Evolutionary conservation across 1,139 yeast genomes (phyloP).

Genomic region (Blastobotrys raffinosifermentans): DNA sequence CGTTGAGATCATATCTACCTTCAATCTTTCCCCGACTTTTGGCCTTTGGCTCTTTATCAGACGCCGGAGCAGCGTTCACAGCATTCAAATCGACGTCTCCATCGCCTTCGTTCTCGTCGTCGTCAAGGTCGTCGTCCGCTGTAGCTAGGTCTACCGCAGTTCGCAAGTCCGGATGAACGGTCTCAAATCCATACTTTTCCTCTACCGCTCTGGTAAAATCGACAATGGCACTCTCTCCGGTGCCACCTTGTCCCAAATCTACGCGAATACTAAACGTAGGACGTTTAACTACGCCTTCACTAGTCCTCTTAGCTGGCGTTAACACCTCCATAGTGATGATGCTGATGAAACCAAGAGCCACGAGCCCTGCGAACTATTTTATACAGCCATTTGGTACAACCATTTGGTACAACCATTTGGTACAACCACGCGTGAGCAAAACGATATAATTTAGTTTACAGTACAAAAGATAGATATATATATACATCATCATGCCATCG

Average conservation of each 20-base stretch:
- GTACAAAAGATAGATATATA: too few species aligned
- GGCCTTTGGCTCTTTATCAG: slow-evolving; percentile 25
- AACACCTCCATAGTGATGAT: too few species aligned
- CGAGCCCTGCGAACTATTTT: too few species aligned
- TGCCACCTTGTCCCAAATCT: slow-evolving; percentile 1
- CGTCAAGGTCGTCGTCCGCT: slow-evolving; percentile 54
- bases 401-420: too few species aligned
- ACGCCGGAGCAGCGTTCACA: slow-evolving; percentile 18
- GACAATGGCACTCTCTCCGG: slow-evolving; percentile 47
- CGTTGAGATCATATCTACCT: slow-evolving; percentile 87
- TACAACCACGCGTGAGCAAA: too few species aligned
- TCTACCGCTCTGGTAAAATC: slow-evolving; percentile 78
- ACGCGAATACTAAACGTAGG: slow-evolving; percentile 5
- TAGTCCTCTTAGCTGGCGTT: slow-evolving; percentile 4
- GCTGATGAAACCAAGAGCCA: too few species aligned
- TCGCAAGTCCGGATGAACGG: slow-evolving; percentile 56
- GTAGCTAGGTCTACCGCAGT: slow-evolving; percentile 56
- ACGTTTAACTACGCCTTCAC: slow-evolving; percentile 1
- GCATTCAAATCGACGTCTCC: slow-evolving; percentile 28
- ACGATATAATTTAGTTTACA: too few species aligned
- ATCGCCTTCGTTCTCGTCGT: slow-evolving; percentile 48
- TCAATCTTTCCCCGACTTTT: slow-evolving; percentile 30
- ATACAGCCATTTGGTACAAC: too few species aligned
- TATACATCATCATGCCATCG: too few species aligned
- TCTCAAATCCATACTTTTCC: slow-evolving; percentile 78